Evolutionary conservation across 2,329 filamentous ascomycete genomes (phyloP), one percentile per base, ranked within the genome.

Genomic region (Penicillium italicum): DNA sequence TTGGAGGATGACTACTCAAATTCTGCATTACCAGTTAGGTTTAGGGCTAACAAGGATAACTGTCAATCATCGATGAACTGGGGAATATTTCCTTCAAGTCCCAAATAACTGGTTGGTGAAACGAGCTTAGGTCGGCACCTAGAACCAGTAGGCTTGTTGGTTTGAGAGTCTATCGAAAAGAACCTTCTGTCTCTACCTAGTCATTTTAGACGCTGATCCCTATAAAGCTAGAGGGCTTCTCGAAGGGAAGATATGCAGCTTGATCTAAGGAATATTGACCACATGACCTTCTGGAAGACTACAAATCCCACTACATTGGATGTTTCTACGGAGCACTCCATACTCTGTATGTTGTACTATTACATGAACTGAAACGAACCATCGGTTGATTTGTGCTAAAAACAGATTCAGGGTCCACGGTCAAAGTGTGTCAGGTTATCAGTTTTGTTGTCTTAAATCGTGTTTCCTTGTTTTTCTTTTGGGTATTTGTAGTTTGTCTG

Each of bases 21-120:
- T 10, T 48, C 43, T 41, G 45, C 22, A 31, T 16, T 20, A 47
- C 53, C n/a, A 42, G 43, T 62, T 55, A 57, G 58, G 57, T 14
- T 59, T 63, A 59, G 52, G 46, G 48, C 37, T 50, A 62, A 53
- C 40, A 43, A 45, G 42, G 20, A 50, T 45, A 62, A 46, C 60
- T 63, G 63, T 66, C 62, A 65, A 65, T 66, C 62, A 54, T 63
- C 58, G 58, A 64, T 65, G 59, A 62, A 65, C 61, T 65, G 61
- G 62, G 62, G 61, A 59, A 63, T 63, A 51, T 45, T 51, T 53
- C 59, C 56, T 50, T 51, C 47, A 50, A 52, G 49, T 48, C 46
- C 51, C 34, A 20, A 38, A 31, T n/a, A 34, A 46, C 18, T 65
- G 62, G 64, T 66, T 66, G 60, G 64, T 47, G 58, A 62, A n/a